phyloP scores from a whole-genome alignment of 192 early-diverging fungal species.

The Coemansia sp. region DNA sequence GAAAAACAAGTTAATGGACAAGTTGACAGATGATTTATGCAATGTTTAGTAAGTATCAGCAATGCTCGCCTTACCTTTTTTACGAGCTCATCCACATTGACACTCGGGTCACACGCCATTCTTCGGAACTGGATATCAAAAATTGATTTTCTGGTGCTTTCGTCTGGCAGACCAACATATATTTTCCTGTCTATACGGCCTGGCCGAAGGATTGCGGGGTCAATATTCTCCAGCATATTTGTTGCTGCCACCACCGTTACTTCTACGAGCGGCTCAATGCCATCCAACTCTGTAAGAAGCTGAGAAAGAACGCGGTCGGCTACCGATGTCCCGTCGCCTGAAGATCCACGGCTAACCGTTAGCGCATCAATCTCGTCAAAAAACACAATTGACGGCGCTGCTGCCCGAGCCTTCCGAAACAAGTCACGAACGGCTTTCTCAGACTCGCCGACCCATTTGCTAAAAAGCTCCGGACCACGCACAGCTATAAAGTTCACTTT shows the following conservation, averaged over 20 bases:
- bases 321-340: conserved; percentile 75
- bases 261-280: conserved; percentile 91
- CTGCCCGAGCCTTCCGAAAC: conserved; percentile 92
- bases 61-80: neutral
- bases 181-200: conserved; percentile 93
- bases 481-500: conserved; percentile 98
- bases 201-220: conserved; percentile 87
- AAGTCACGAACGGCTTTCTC: conserved; percentile 94
- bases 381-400: conserved; percentile 94
- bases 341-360: conserved; percentile 74
- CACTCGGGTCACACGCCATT: conserved; percentile 61
- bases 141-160: conserved; percentile 72
- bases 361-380: conserved; percentile 99
- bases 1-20: neutral
- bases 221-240: conserved; percentile 95
- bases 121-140: conserved; percentile 70
- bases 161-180: conserved; percentile 91
- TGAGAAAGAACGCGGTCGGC: conserved; percentile 95
- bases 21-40: neutral
- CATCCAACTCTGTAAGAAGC: conserved; percentile 91
- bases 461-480: conserved; percentile 97
- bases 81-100: neutral
- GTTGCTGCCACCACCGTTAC: conserved; percentile 98
- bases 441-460: conserved; percentile 99
- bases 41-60: neutral